Evolutionary conservation across 2,329 filamentous ascomycete species (phyloP).

Genomic region (Penicillium verrucosum): DNA sequence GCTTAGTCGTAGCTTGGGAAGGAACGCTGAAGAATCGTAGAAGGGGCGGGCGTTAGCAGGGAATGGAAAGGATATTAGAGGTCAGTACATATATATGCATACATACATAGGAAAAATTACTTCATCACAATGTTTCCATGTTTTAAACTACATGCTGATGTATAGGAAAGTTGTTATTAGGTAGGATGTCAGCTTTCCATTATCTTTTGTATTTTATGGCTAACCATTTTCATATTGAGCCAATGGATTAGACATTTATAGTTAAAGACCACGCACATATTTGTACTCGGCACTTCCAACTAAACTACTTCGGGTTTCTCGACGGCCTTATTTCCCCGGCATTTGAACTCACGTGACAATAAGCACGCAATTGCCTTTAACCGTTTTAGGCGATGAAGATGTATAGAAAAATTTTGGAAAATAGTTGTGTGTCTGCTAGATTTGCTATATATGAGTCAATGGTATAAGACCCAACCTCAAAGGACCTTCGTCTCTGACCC

Average conservation of each 20-base stretch:
- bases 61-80: not conserved
- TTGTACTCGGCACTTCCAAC: not conserved
- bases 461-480: not conserved
- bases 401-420: not conserved
- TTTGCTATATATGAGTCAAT: not conserved
- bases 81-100: not conserved
- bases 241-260: not conserved
- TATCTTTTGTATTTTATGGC: not conserved
- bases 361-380: constrained; percentile 6
- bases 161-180: not conserved
- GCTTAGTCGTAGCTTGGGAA: not conserved
- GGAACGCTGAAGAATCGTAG: not conserved
- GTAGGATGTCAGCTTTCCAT: not conserved
- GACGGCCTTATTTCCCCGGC: not conserved
- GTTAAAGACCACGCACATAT: not conserved
- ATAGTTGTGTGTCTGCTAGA: not conserved
- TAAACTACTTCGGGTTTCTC: not conserved
- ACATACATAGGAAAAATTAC: no score
- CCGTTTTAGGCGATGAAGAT: not conserved
- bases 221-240: not conserved
- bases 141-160: no score
- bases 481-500: not conserved
- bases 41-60: not conserved
- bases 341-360: not conserved
- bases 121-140: no score